These are phyloP conservation scores for Daldinia grandis DNA, from an alignment of 495 filamentous ascomycete species.

Conservation along the genomic window DNA sequence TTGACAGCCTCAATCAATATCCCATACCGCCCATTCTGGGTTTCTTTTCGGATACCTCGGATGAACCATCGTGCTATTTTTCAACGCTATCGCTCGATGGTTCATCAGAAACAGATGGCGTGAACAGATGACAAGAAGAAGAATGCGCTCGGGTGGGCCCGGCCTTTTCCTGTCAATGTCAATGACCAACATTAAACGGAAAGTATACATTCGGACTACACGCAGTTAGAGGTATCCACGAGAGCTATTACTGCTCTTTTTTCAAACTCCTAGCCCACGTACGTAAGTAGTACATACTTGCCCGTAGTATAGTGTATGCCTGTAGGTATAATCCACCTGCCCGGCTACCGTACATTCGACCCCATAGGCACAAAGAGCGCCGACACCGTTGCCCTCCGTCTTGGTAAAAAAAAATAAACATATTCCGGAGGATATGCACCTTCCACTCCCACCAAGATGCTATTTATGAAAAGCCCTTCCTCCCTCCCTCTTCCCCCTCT, in stretches of 20 bases:
- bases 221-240: background rate
- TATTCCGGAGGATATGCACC: constrained; percentile 18
- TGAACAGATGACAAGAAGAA: constrained; percentile 22
- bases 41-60: constrained; percentile 36
- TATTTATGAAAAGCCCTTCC: constrained; percentile 23
- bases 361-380: constrained; percentile 16
- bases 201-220: background rate
- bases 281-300: background rate
- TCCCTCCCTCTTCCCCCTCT: constrained; percentile 4
- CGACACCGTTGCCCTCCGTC: constrained; percentile 9
- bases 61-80: constrained; percentile 41
- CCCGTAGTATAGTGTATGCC: background rate
- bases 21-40: constrained; percentile 33
- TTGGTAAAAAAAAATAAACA: constrained; percentile 27
- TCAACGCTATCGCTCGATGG: constrained; percentile 33
- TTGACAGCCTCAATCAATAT: constrained; percentile 5
- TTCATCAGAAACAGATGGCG: constrained; percentile 35
- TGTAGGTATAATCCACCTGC: background rate
- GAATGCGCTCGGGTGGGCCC: constrained; percentile 25
- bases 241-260: background rate
- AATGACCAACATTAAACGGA: background rate
- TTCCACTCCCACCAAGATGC: constrained; percentile 18
- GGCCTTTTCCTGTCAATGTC: constrained; percentile 16
- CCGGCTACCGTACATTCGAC: constrained; percentile 1
- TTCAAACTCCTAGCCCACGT: background rate